Evolutionary conservation across 139 green algal species (phyloP).

Genomic region (Ettlia oleoabundans): DNA sequence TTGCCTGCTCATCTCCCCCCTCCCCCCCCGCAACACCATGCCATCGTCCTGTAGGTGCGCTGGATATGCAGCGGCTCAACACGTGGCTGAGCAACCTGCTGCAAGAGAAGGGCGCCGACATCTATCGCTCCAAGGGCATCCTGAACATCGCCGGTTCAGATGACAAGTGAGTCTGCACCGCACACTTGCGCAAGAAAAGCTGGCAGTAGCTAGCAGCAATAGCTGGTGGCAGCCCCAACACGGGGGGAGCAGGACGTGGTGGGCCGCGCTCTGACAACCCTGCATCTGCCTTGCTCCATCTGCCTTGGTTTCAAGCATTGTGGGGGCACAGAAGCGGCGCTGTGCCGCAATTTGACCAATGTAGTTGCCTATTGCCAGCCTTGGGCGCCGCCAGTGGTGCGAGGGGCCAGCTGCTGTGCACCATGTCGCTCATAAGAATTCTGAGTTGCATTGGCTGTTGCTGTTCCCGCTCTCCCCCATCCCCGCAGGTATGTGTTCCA

Average conservation of each 20-base stretch:
- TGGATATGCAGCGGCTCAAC: constrained; percentile 76
- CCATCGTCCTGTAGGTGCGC: constrained; percentile 13
- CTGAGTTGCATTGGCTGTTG: neutral
- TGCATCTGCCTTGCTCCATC: too few species aligned
- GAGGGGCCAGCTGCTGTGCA: neutral
- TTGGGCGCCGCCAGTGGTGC: too few species aligned
- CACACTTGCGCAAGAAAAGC: too few species aligned
- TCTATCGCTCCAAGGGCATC: constrained; percentile 85
- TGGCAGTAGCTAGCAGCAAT: too few species aligned
- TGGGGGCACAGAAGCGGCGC: too few species aligned
- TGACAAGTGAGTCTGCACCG: constrained; percentile 66
- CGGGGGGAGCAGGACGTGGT: too few species aligned
- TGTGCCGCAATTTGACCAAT: too few species aligned
- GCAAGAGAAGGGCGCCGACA: constrained; percentile 76
- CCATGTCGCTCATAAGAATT: neutral
- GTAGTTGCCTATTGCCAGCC: too few species aligned
- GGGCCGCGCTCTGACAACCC: too few species aligned
- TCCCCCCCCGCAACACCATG: neutral
- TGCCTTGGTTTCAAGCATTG: too few species aligned
- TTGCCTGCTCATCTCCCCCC: too few species aligned
- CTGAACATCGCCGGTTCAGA: constrained; percentile 70
- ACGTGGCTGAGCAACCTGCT: constrained; percentile 74
- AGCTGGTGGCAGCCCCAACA: too few species aligned
- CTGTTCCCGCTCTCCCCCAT: neutral
- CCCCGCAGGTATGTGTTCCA: constrained; percentile 35